Evolutionary conservation across 2,329 filamentous ascomycete genomes (phyloP), one percentile per base, ranked within the genome.

Genomic region (Cladosporium sp.): DNA sequence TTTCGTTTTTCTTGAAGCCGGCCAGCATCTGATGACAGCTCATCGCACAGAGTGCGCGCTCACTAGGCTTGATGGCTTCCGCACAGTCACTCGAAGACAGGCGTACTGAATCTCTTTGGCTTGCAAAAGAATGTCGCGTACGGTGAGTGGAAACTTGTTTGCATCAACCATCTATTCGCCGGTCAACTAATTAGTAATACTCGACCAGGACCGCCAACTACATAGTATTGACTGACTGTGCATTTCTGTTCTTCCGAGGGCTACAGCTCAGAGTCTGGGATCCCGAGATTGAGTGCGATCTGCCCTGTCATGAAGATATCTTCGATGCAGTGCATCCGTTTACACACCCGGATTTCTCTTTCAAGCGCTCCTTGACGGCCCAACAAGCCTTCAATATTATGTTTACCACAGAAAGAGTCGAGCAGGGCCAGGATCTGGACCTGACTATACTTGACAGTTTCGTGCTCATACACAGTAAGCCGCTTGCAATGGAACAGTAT

Each of bases 271-370:
- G 65, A 48, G 46, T 68, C 10, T 32, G 54, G 43, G 65, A 51
- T 13, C 43, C 43, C 3, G 66, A 68, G n/a, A 57, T 65, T 11
- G 57, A 53, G 18, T 58, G 56, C 26, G 67, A 66, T 16, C n/a
- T 69, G 6, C 66, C 67, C 7, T 67, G 58, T 28, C 34, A 56
- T 8, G 64, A 65, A 59, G 53, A 57, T 18, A 36, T 63, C 25
- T 67, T 64, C 34, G 63, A 69, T 30, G 61, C 60, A 18, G 66
- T 56, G 8, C 64, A 67, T 34, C 67, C 66, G 25, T 69, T 69
- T 34, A 64, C 61, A 10, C 43, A 64, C 11, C 56, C 59, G 18
- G 56, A 60, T 0, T 68, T 67, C 43, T 39, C 25, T 21, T 68
- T 68, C 65, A 39, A 34, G 14, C 53, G 65, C 14, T 48, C 36